These are phyloP conservation scores for Aphanocladium album DNA, from an alignment of 2,329 filamentous ascomycete genomes.

Conservation along the genomic window DNA sequence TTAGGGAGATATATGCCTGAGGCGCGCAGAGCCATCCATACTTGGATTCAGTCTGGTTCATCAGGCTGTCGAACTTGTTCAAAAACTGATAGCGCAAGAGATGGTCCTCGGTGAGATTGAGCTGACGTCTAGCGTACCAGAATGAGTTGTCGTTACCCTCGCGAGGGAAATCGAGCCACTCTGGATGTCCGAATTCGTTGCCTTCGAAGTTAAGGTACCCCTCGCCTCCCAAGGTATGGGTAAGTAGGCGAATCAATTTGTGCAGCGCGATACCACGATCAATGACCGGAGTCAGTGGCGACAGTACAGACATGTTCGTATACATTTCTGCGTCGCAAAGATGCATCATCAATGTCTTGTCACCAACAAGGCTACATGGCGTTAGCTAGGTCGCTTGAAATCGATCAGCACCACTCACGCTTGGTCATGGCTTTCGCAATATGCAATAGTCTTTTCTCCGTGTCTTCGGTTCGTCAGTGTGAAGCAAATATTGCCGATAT, in stretches of 20 bases:
- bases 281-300: conserved; percentile 80
- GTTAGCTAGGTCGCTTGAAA: conserved; percentile 20
- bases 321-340: conserved; percentile 96
- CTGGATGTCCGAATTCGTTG: conserved; percentile 97
- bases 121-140: conserved; percentile 88
- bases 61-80: conserved; percentile 87
- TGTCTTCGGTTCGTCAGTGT: conserved; percentile 90
- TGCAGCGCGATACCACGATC: conserved; percentile 87
- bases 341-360: conserved; percentile 97
- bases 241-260: conserved; percentile 95
- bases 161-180: conserved; percentile 98
- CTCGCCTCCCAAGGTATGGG: conserved; percentile 86
- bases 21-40: conserved; percentile 84
- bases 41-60: conserved; percentile 83
- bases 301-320: conserved; percentile 89
- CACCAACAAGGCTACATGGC: conserved; percentile 71
- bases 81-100: conserved; percentile 85
- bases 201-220: conserved; percentile 98
- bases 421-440: conserved; percentile 96
- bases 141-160: conserved; percentile 90
- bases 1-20: conserved; percentile 89
- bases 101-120: conserved; percentile 83
- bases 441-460: conserved; percentile 97
- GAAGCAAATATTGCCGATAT: conserved; percentile 77
- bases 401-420: conserved; percentile 57